These are phyloP conservation scores for Bacterosira constricta DNA, from an alignment of 108 stramenopile species.

Conservation along the genomic window DNA sequence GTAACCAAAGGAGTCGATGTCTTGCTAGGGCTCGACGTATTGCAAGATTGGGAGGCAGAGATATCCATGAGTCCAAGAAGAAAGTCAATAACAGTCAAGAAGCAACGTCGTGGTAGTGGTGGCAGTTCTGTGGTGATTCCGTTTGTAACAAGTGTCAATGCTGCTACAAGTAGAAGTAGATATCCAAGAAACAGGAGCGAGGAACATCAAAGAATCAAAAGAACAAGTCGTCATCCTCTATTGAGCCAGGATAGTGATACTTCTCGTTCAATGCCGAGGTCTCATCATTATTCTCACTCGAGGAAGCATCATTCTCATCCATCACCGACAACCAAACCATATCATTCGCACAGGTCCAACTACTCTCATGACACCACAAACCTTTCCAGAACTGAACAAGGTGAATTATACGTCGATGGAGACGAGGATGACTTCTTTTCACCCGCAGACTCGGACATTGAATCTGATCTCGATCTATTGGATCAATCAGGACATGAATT, in stretches of 20 bases:
- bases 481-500: slow-evolving; percentile 37
- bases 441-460: slow-evolving; percentile 40
- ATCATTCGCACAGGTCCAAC: neutral
- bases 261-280: neutral
- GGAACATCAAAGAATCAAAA: neutral
- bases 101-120: neutral
- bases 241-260: no score
- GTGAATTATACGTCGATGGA: slow-evolving; percentile 1
- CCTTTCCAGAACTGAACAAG: neutral
- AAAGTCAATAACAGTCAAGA: slow-evolving; percentile 27
- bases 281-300: no score
- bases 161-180: neutral
- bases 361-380: slow-evolving; percentile 4
- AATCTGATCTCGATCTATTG: slow-evolving; percentile 49
- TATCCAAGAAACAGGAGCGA: neutral
- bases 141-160: neutral
- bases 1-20: slow-evolving; percentile 59
- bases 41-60: slow-evolving; percentile 55
- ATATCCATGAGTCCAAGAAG: slow-evolving; percentile 29
- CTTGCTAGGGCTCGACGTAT: slow-evolving; percentile 43
- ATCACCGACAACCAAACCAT: neutral
- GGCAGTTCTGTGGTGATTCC: slow-evolving; percentile 10
- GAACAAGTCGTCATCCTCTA: no score
- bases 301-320: no score
- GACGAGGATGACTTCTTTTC: slow-evolving; percentile 35